Base-by-base conservation (phyloP, 2,329 filamentous ascomycete genomes). In the Xylaria sp. region DNA sequence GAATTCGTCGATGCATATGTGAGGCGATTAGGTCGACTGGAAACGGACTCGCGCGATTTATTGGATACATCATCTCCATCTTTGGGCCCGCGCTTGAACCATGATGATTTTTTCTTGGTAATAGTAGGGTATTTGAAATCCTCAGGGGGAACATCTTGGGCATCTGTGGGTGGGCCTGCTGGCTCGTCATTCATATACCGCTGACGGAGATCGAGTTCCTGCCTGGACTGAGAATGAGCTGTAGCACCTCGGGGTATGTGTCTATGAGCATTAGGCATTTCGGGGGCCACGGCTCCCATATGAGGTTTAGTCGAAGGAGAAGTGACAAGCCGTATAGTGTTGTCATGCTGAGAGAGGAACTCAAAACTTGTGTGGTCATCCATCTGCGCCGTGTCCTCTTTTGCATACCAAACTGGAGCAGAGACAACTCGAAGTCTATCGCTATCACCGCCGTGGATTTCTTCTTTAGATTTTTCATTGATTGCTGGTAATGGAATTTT, bases 291-390 rank as follows among this genome's bases (percentile, higher is more conserved):
- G 0, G 80, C 75, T 2, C 45, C 51, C 5, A 78, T 77, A 54
- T 75, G 79, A n/a, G 73, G 71, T 2, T 69, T 64, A 7, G 76
- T 77, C 1, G 80, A 80, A 3, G 85, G 83, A 2, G 86, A 86
- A 65, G 83, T 78, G n/a, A 88, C 86, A 4, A 88, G 76, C 5
- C 86, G 84, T 72, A 88, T 88, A 0, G 85, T 88, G 58, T 85
- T 82, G 65, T 85, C 82, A 2, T 82, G 81, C 36, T 78, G 80
- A 57, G 81, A 80, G 7, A 87, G 76, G 71, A 83, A 85, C 30
- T 84, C 81, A 6, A 86, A 73, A 12, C 79, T 81, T 14, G 73
- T 77, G 48, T 77, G 76, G n/a, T 82, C 81, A 51, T 75, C 71
- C 51, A 68, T 67, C 19, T 65, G 55, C 56, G 48, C 61, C 19